Conservation (phyloP, 1,284 basidiomycete genomes). For the Laetiporus sulphureus region DNA sequence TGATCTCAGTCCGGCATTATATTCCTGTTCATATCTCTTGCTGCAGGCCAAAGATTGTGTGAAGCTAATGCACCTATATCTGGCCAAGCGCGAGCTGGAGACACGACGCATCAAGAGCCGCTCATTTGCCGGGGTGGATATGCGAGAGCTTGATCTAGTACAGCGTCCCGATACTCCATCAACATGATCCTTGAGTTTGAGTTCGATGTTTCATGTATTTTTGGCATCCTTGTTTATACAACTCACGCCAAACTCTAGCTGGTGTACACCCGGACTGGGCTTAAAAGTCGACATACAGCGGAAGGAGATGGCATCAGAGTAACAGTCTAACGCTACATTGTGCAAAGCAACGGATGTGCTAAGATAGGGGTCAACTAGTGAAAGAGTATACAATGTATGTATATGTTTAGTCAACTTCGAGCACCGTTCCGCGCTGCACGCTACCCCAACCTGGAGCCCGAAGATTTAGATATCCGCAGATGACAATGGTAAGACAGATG, state of each 20-base stretch:
- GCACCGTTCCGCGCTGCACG: constrained; percentile 47
- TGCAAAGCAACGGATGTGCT: no score
- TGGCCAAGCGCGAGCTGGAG: constrained; percentile 63
- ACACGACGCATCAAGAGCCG: constrained; percentile 57
- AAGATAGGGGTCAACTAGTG: no score
- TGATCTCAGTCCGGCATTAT: not conserved
- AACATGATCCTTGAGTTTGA: no score
- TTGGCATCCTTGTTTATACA: no score
- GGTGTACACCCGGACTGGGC: no score
- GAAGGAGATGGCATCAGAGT: no score
- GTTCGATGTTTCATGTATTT: no score
- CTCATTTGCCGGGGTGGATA: constrained; percentile 65
- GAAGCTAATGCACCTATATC: constrained; percentile 57
- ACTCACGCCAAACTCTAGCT: no score
- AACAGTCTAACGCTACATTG: constrained; percentile 1
- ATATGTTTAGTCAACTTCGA: constrained; percentile 48
- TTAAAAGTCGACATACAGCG: no score
- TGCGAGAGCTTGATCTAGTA: constrained; percentile 57
- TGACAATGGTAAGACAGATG: not conserved
- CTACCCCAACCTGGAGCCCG: constrained; percentile 44
- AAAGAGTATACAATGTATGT: no score
- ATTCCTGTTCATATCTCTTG: not conserved
- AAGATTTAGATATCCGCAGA: constrained; percentile 5
- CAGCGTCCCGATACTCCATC: no score
- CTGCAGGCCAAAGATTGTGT: constrained; percentile 61